phyloP scores from a whole-genome alignment of 805 yeast species.

The Nakazawaea anatomiae region DNA sequence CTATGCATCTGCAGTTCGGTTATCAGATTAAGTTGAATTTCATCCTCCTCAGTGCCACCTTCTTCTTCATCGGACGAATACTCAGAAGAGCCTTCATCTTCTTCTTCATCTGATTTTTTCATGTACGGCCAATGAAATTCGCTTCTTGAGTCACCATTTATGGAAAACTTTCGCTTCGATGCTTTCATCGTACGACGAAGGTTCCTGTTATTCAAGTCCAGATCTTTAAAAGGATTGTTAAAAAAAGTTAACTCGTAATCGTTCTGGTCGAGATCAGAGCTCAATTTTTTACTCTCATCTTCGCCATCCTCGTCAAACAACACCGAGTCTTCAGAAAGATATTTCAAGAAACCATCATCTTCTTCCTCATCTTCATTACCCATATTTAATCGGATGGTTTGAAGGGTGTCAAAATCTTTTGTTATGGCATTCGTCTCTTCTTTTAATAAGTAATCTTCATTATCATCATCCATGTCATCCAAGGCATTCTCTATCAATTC shows the following conservation, averaged over 20 bases:
- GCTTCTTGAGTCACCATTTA: constrained; percentile 1
- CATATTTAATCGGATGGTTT: constrained; percentile 12
- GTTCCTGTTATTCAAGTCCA: background rate
- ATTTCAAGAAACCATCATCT: constrained; percentile 13
- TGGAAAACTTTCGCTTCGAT: constrained; percentile 4
- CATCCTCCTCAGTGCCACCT: constrained; percentile 20
- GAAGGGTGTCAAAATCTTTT: constrained; percentile 26
- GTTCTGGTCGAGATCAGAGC: constrained; percentile 19
- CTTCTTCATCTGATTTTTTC: constrained; percentile 14
- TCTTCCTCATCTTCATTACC: constrained; percentile 23
- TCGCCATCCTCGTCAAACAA: constrained; percentile 10
- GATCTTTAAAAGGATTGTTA: constrained; percentile 4
- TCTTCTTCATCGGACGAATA: constrained; percentile 6
- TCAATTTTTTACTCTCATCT: constrained; percentile 14
- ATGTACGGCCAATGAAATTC: constrained; percentile 9
- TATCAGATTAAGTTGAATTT: background rate
- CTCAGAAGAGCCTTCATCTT: constrained; percentile 16
- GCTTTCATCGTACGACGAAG: background rate
- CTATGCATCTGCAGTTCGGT: constrained; percentile 28
- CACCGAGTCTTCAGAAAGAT: constrained; percentile 8
- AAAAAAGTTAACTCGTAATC: constrained; percentile 15
- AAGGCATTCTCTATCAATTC: constrained; percentile 41
- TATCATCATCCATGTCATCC: constrained; percentile 31
- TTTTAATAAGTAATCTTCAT: constrained; percentile 28
- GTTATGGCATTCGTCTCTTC: constrained; percentile 38